Evolutionary conservation across 129 eudicot species (phyloP).

Genomic region (Oenanthe sinensis): DNA sequence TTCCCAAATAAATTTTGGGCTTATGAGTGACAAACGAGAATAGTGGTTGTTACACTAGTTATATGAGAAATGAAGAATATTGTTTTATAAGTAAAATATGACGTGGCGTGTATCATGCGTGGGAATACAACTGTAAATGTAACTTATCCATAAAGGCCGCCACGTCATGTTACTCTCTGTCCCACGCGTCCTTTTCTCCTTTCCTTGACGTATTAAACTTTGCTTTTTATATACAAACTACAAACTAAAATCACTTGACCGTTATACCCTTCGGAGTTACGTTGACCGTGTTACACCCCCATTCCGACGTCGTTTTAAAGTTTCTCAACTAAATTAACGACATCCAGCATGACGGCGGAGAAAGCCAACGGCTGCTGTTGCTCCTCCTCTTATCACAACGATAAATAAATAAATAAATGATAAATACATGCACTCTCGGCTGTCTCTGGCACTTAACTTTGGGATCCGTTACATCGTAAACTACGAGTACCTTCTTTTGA

Average conservation of each 20-base stretch:
- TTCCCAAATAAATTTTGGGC: too few relatives aligned
- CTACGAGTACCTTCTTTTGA: background rate
- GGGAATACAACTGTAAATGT: background rate
- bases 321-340: too few relatives aligned
- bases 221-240: background rate
- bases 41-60: too few relatives aligned
- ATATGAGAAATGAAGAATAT: too few relatives aligned
- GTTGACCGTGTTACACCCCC: background rate
- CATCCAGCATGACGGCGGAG: background rate
- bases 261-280: background rate
- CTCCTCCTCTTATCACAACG: too few relatives aligned
- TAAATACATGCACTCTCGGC: background rate
- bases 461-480: background rate
- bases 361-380: background rate
- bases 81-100: background rate
- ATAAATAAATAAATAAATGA: too few relatives aligned
- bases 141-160: conserved; percentile 13
- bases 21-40: too few relatives aligned
- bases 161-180: conserved; percentile 2
- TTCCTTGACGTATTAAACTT: background rate
- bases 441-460: background rate
- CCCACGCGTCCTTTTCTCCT: conserved; percentile 4
- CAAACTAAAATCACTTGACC: background rate
- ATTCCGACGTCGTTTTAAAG: too few relatives aligned
- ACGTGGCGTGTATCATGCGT: background rate